These are phyloP conservation scores for Mortierella sp. DNA, from an alignment of 371 early-diverging fungal species.

Conservation along the genomic window DNA sequence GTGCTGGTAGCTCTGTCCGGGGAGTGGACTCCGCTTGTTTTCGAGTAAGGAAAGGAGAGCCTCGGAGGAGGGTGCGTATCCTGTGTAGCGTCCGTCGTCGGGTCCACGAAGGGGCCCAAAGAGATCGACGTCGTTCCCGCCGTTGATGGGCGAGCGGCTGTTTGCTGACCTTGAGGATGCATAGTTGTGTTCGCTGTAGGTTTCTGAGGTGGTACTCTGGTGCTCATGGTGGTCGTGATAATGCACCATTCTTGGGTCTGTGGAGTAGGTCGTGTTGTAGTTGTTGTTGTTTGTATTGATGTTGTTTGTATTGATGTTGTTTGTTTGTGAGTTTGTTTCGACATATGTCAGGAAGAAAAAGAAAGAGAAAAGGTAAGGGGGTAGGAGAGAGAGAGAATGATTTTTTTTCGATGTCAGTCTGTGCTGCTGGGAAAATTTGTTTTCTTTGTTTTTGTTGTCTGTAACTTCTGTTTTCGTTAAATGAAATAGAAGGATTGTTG, in stretches of 20 bases:
- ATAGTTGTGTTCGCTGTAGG: conserved; percentile 63
- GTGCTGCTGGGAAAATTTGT: neutral
- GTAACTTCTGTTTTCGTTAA: no score
- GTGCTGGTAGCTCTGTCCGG: conserved; percentile 44
- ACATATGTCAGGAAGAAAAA: neutral
- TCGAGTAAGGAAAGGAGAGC: conserved; percentile 82
- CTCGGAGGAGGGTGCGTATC: conserved; percentile 82
- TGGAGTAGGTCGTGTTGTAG: neutral
- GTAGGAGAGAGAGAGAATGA: neutral
- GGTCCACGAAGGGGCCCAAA: conserved; percentile 71
- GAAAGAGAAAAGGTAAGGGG: neutral
- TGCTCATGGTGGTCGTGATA: neutral
- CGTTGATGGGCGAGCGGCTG: conserved; percentile 27
- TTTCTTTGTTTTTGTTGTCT: neutral
- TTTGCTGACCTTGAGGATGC: conserved; percentile 61
- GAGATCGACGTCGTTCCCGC: conserved; percentile 72
- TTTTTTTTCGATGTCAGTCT: conserved; percentile 11
- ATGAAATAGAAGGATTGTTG: neutral
- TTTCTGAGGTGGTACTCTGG: conserved; percentile 59
- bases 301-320: neutral
- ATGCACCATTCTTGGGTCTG: neutral
- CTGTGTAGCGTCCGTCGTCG: conserved; percentile 81
- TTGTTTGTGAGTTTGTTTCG: neutral
- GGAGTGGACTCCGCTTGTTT: conserved; percentile 71
- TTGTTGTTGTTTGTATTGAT: neutral